Percentiles rank a stretch among this genome's conserved stretches.
These are phyloP conservation scores for Fusarium azukiicola DNA, from an alignment of 2,329 filamentous ascomycete genomes.

Conservation along the genomic window DNA sequence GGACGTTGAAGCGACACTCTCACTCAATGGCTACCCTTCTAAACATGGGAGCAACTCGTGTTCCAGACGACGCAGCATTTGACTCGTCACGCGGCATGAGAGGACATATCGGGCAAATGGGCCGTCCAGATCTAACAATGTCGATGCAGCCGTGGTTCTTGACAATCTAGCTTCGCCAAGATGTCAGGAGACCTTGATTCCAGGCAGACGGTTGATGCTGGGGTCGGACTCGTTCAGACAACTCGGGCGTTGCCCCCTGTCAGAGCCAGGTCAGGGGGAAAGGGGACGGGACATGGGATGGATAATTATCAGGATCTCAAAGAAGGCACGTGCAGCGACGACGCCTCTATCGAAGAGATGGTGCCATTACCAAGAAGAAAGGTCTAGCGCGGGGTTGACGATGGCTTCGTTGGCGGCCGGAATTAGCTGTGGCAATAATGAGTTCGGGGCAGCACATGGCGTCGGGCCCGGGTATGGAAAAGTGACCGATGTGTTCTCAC, in stretches of 20 bases:
- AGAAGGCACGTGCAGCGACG: slow-evolving; percentile 9
- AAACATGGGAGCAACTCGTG: neutral
- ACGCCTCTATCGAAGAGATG: neutral
- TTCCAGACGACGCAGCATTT: neutral
- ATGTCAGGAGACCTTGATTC: slow-evolving; percentile 4
- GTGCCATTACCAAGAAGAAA: slow-evolving; percentile 8
- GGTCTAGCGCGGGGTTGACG: slow-evolving; percentile 12
- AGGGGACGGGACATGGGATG: slow-evolving; percentile 14
- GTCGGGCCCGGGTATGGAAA: neutral
- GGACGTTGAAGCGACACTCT: neutral
- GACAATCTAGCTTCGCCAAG: slow-evolving; percentile 33
- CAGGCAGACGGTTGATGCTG: neutral
- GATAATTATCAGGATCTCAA: slow-evolving; percentile 19
- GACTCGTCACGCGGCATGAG: slow-evolving; percentile 7
- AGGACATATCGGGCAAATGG: neutral
- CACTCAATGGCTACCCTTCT: neutral
- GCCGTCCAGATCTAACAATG: slow-evolving; percentile 8
- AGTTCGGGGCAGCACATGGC: neutral
- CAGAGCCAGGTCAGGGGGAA: neutral
- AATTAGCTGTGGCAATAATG: neutral
- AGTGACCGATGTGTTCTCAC: neutral
- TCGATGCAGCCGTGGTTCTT: slow-evolving; percentile 19
- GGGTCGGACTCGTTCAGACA: slow-evolving; percentile 2
- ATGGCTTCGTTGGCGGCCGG: neutral
- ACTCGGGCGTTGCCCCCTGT: slow-evolving; percentile 4